A percentile compares a stretch with the other conserved stretches of the same genome.
Conservation (phyloP, 2,329 filamentous ascomycete species). For the Trichophyton verrucosum region DNA sequence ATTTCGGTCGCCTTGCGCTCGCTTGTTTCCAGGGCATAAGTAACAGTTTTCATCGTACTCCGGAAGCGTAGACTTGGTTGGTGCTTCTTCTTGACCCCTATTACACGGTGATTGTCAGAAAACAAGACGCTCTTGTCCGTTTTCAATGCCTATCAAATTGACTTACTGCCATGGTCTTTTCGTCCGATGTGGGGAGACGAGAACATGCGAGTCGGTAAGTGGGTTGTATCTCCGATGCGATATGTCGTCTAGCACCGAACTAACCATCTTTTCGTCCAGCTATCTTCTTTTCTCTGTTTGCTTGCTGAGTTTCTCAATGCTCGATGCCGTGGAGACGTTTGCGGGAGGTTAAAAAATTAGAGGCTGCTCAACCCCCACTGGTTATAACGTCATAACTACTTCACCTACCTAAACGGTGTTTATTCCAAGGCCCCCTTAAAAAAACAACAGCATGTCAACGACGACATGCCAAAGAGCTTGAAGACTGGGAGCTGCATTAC, state of each 20-base stretch:
- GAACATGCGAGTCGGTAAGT: constrained; percentile 75
- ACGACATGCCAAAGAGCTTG: too few relatives aligned
- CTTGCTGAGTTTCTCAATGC: too few relatives aligned
- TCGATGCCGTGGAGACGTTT: too few relatives aligned
- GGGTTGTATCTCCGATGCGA: constrained; percentile 92
- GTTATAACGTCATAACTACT: too few relatives aligned
- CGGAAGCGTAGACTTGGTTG: constrained; percentile 57
- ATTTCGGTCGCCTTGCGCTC: constrained; percentile 76
- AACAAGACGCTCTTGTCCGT: not conserved
- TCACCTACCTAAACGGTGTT: too few relatives aligned
- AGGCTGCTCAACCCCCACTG: too few relatives aligned
- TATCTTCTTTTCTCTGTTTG: not conserved
- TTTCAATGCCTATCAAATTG: not conserved
- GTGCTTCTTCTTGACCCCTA: constrained; percentile 66
- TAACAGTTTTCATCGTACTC: constrained; percentile 88
- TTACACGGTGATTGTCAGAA: not conserved
- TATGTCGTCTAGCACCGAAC: constrained; percentile 80
- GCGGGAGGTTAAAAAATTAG: too few relatives aligned
- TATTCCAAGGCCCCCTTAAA: too few relatives aligned
- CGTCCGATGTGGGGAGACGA: constrained; percentile 90
- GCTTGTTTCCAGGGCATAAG: constrained; percentile 79
- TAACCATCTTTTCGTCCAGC: constrained; percentile 43
- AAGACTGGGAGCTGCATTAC: too few relatives aligned
- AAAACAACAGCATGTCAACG: too few relatives aligned
- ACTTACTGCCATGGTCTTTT: constrained; percentile 97